phyloP scores from a whole-genome alignment of 2,329 filamentous ascomycete species.

The Lojkania enalia region DNA sequence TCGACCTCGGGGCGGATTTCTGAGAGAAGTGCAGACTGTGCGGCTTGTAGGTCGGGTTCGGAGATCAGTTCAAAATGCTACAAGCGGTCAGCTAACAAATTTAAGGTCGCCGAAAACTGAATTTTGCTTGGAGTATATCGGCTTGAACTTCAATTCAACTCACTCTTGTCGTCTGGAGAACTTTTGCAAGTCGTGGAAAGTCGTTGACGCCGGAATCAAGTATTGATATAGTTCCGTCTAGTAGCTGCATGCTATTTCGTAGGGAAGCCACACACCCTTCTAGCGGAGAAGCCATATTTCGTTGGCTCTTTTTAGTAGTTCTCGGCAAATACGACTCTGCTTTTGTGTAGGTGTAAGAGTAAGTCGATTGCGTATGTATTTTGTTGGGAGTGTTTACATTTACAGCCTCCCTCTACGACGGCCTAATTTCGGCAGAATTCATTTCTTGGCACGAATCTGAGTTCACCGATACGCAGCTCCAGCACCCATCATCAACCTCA shows the following conservation, averaged over 20 bases:
- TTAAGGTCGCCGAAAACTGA: too few species aligned
- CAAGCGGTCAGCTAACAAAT: slow-evolving; percentile 4
- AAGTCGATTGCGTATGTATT: too few species aligned
- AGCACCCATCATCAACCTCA: slow-evolving; percentile 29
- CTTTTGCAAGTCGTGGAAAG: slow-evolving; percentile 64
- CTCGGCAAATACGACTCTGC: not conserved
- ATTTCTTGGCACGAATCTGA: slow-evolving; percentile 26
- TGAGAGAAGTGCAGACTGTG: slow-evolving; percentile 81
- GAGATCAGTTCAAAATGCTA: slow-evolving; percentile 93
- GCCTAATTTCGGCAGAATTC: slow-evolving; percentile 10
- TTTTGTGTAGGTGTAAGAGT: not conserved
- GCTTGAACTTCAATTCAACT: slow-evolving; percentile 23
- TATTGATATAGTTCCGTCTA: slow-evolving; percentile 65
- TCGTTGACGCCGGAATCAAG: slow-evolving; percentile 65
- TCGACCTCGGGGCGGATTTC: slow-evolving; percentile 88
- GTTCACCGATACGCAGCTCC: not conserved
- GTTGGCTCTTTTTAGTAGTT: not conserved
- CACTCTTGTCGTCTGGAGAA: slow-evolving; percentile 65
- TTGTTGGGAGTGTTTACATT: slow-evolving; percentile 7
- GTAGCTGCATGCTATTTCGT: slow-evolving; percentile 62
- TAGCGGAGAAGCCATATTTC: slow-evolving; percentile 49
- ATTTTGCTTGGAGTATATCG: not conserved
- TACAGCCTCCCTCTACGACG: not conserved
- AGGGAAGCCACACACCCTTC: slow-evolving; percentile 64
- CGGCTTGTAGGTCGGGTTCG: slow-evolving; percentile 77